Evolutionary conservation across 2,329 filamentous ascomycete species (phyloP).

Genomic region (Aspergillus novofumigatus): DNA sequence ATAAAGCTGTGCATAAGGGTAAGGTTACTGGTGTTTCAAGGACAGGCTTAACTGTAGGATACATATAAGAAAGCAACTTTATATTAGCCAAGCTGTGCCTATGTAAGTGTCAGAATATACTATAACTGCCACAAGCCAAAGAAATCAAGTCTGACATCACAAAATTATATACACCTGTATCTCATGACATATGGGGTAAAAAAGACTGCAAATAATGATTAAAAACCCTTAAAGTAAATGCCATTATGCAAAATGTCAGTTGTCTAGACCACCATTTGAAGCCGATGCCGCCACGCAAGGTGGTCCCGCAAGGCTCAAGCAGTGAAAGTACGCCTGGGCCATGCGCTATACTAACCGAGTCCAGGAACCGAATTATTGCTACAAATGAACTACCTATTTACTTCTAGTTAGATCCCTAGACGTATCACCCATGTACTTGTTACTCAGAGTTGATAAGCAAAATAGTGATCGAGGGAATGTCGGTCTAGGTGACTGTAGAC

Average conservation of each 20-base stretch:
- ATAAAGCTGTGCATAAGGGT: too few species aligned
- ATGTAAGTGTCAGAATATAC: too few species aligned
- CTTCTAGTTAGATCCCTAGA: background rate
- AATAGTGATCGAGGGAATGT: background rate
- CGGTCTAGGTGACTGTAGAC: too few species aligned
- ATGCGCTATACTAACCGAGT: background rate
- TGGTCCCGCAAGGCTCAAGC: background rate
- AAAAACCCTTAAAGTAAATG: background rate
- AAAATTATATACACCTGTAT: background rate
- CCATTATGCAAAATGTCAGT: background rate
- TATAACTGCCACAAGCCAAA: too few species aligned
- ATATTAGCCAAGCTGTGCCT: too few species aligned
- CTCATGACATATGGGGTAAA: background rate
- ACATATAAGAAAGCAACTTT: too few species aligned
- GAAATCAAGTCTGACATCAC: background rate
- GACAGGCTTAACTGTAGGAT: too few species aligned
- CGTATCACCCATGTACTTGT: background rate
- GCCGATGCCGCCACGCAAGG: background rate
- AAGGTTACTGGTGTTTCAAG: too few species aligned
- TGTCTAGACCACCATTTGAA: background rate
- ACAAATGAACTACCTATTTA: background rate
- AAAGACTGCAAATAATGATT: background rate
- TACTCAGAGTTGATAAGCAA: background rate
- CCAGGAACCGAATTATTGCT: background rate
- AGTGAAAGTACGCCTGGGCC: background rate